Conservation (phyloP, 2,329 filamentous ascomycete genomes). For the Colletotrichum scovillei region DNA sequence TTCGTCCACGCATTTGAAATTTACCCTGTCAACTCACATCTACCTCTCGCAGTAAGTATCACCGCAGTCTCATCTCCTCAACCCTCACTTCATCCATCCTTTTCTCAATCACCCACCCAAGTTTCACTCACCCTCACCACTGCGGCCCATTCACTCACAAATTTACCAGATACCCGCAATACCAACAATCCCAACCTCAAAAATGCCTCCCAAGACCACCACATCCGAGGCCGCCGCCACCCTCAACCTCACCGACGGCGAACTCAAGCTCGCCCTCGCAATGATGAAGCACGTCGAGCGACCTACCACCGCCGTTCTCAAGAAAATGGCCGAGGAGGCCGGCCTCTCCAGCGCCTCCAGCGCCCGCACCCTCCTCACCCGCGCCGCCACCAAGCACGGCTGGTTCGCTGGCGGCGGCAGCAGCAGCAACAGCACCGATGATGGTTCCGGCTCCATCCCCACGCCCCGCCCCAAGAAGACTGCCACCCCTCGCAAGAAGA, state of each 20-base stretch:
- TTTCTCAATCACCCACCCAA: too few species aligned
- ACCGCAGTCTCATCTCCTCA: too few species aligned
- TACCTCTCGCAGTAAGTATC: too few species aligned
- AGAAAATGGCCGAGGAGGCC: neutral
- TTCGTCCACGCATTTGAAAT: too few species aligned
- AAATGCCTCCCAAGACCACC: conserved; percentile 22
- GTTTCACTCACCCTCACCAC: neutral
- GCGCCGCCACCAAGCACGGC: conserved; percentile 12
- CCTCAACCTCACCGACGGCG: conserved; percentile 7
- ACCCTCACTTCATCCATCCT: too few species aligned
- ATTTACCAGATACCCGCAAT: too few species aligned
- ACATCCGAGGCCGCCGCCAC: neutral
- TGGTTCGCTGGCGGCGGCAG: conserved; percentile 4
- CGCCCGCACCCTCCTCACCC: neutral
- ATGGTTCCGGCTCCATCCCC: neutral
- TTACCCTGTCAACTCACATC: too few species aligned
- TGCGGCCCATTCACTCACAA: neutral
- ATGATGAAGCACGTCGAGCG: conserved; percentile 5
- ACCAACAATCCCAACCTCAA: too few species aligned
- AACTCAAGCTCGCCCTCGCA: conserved; percentile 18
- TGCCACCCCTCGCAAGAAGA: conserved; percentile 25
- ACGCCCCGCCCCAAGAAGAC: conserved; percentile 19
- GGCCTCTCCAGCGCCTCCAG: conserved; percentile 19
- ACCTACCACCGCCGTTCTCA: conserved; percentile 3
- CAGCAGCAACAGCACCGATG: neutral